Conservation (phyloP, 1,139 yeast genomes). For the Candida labiduridarum region DNA sequence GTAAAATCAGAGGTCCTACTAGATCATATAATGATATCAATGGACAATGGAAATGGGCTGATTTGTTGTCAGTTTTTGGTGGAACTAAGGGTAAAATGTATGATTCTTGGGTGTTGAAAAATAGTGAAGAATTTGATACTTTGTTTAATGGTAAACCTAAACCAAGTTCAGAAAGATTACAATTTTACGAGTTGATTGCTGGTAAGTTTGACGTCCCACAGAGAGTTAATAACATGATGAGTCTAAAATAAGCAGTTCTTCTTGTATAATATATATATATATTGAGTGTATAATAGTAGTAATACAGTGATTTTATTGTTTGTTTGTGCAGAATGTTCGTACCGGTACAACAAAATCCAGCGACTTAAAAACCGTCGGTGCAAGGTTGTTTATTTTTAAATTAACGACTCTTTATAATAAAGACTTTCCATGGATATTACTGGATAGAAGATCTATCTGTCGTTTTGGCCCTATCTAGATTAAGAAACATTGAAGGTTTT, state of each 20-base stretch:
- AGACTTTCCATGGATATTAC: too few relatives aligned
- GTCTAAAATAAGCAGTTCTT: slow-evolving; percentile 1
- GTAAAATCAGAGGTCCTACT: slow-evolving; percentile 77
- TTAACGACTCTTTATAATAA: too few relatives aligned
- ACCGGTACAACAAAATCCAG: too few relatives aligned
- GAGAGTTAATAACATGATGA: slow-evolving; percentile 34
- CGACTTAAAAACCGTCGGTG: too few relatives aligned
- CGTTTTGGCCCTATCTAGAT: too few relatives aligned
- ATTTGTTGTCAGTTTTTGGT: slow-evolving; percentile 68
- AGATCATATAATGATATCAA: slow-evolving; percentile 80
- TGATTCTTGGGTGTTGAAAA: slow-evolving; percentile 33
- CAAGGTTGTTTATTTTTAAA: too few relatives aligned
- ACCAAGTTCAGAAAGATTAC: slow-evolving; percentile 24
- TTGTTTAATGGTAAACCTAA: slow-evolving; percentile 18
- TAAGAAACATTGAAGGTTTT: too few relatives aligned
- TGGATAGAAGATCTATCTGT: too few relatives aligned
- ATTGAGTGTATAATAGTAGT: neutral
- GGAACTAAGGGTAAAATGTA: slow-evolving; percentile 44
- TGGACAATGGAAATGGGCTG: slow-evolving; percentile 77
- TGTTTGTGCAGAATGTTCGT: too few relatives aligned
- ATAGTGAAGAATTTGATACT: slow-evolving; percentile 30
- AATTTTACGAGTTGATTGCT: slow-evolving; percentile 60
- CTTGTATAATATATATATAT: neutral
- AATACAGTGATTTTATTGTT: too few relatives aligned
- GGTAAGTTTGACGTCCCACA: slow-evolving; percentile 65